phyloP scores from a whole-genome alignment of 768 basidiomycete genomes.

The Holtermanniella nyarrowii region DNA sequence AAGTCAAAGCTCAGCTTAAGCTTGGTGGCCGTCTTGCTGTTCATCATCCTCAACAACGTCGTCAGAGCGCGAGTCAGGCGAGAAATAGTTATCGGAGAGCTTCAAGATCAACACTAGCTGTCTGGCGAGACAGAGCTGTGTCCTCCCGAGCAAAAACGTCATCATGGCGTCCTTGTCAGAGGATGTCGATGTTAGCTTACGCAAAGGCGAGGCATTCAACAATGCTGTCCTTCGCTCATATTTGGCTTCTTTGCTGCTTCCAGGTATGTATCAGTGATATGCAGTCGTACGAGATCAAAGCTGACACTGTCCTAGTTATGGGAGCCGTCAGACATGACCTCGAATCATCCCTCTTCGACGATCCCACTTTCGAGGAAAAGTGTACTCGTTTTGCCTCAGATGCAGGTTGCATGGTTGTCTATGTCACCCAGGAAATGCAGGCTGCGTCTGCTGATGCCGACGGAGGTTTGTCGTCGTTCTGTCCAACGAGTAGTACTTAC shows the following conservation, averaged over 20 bases:
- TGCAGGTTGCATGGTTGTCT: conserved; percentile 34
- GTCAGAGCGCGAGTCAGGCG: too few relatives aligned
- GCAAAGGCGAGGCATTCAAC: conserved; percentile 19
- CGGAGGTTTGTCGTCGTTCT: conserved; percentile 1
- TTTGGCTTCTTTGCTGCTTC: conserved; percentile 25
- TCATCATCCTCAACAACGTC: too few relatives aligned
- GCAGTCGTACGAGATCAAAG: not conserved
- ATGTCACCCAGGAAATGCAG: conserved; percentile 30
- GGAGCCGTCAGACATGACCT: conserved; percentile 27
- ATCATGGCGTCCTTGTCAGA: not conserved
- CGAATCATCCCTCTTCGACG: conserved; percentile 28
- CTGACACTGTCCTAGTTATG: conserved; percentile 25
- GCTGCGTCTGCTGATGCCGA: conserved; percentile 21
- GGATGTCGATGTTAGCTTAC: conserved; percentile 1
- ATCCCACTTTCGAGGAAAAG: conserved; percentile 35
- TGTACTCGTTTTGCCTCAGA: conserved; percentile 30
- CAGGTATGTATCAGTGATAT: conserved; percentile 16
- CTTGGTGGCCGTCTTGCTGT: not conserved
- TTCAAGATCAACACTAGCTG: too few relatives aligned
- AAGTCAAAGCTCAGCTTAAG: not conserved
- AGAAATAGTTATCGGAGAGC: too few relatives aligned
- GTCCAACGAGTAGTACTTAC: not conserved
- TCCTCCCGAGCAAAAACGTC: too few relatives aligned
- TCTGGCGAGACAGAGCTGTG: too few relatives aligned
- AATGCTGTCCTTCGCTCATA: conserved; percentile 27